Conservation (phyloP, 257 asterid species). For the Osmanthus fragrans region DNA sequence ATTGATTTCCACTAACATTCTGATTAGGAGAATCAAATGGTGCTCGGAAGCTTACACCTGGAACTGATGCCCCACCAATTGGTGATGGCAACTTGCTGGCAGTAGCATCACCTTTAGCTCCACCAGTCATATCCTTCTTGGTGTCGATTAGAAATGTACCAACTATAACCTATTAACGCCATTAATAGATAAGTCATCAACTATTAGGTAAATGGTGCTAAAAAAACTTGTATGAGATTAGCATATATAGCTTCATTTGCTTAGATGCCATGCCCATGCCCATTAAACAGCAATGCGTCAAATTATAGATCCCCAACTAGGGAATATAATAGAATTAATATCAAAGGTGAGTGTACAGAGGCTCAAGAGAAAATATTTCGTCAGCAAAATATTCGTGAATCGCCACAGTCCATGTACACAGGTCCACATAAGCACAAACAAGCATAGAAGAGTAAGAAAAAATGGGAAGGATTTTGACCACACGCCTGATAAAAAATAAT, state of each 20-base stretch:
- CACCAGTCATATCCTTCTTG: slow-evolving; percentile 35
- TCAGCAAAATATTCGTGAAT: not conserved
- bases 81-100: slow-evolving; percentile 48
- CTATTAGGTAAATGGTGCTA: not conserved
- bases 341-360: too few relatives aligned
- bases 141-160: slow-evolving; percentile 49
- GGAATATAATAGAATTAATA: too few relatives aligned
- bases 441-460: not conserved
- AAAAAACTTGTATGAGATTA: not conserved
- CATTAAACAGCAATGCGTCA: too few relatives aligned
- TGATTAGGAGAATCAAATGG: slow-evolving; percentile 44
- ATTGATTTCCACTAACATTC: slow-evolving; percentile 45
- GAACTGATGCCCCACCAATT: slow-evolving; percentile 37
- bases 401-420: not conserved
- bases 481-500: not conserved
- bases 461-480: not conserved
- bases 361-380: too few relatives aligned
- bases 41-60: slow-evolving; percentile 45
- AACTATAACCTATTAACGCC: slow-evolving; percentile 44
- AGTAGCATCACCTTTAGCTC: slow-evolving; percentile 33
- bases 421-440: not conserved
- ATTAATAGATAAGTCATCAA: not conserved
- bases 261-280: not conserved
- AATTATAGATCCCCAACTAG: too few relatives aligned
- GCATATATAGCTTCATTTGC: not conserved